Evolutionary conservation across 2,329 filamentous ascomycete species (phyloP), one percentile per base, ranked within the genome.

Genomic region (Colletotrichum coccodes): DNA sequence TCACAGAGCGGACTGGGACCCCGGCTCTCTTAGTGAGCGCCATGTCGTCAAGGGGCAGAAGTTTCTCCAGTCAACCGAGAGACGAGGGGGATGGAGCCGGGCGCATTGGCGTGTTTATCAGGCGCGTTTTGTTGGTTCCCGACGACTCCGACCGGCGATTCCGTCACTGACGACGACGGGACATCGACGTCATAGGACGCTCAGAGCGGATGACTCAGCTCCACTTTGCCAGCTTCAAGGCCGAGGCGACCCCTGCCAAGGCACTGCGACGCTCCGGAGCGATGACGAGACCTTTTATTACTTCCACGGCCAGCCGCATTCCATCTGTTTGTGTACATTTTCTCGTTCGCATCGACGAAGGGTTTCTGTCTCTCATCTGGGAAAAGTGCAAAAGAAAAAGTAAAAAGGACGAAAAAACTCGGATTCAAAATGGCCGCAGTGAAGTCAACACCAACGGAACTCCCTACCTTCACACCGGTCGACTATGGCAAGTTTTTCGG

Each of bases 401-500:
- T 11, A 23, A 12, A 21, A 46, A 11, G 14, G 16, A 4, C 5
- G 14, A 18, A 38, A 26, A 38, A 44, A 23, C 36, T 32, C 57
- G 26, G 23, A 68, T 70, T 7, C 72, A 76, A 59, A 8, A 71
- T 71, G 70, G 67, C 60, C 21, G 11, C 26, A n/a, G 57, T 42
- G 38, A 58, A 70, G 72, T 52, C 65, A 57, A 58, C 54, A 75
- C 66, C 52, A 18, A 11, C 66, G 64, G 76, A 81, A 59, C 72
- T 82, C 23, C 84, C 80, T 52, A 77, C 75, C 64, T 87, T 87
- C 64, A 75, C 76, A 38, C 54, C 75, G 4, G 68, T 75, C 69
- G 85, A 87, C 71, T 87, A 87, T 77, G 76, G 77, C 76, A 87
- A 87, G 68, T 87, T 87, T 81, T 87, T 87, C 72, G 78, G 82